Conservation (phyloP, 345 rosid genomes). For the Bruguiera gymnorhiza region DNA sequence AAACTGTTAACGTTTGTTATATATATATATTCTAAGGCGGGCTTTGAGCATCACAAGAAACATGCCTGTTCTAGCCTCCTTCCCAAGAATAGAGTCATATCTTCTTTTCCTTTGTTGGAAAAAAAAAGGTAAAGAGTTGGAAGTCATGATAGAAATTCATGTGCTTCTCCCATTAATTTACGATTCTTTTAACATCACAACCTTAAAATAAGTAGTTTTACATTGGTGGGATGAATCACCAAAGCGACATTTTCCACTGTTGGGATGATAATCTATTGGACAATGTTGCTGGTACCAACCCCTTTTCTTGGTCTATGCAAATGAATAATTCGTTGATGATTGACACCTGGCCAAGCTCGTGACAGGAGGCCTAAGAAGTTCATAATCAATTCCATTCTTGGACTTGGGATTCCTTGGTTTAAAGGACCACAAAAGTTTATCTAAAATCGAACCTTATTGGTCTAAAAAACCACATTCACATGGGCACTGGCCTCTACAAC, state of each 20-base stretch:
- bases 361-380: conserved; percentile 16
- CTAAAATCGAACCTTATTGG: conserved; percentile 27
- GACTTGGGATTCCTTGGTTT: conserved; percentile 20
- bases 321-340: conserved; percentile 43
- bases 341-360: conserved; percentile 34
- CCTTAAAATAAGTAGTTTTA: not conserved
- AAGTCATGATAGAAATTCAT: conserved; percentile 17
- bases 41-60: not conserved
- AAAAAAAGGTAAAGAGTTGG: not conserved
- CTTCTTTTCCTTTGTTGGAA: conserved; percentile 14
- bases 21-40: too few relatives aligned
- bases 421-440: conserved; percentile 1
- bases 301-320: conserved; percentile 15
- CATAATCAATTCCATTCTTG: conserved; percentile 13
- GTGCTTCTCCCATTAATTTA: conserved; percentile 1
- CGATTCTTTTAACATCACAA: not conserved
- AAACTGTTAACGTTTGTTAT: too few relatives aligned
- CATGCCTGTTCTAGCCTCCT: not conserved
- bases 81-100: not conserved
- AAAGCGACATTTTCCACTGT: conserved; percentile 10
- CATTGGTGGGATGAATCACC: not conserved
- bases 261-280: conserved; percentile 10
- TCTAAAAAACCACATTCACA: conserved; percentile 23
- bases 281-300: not conserved
- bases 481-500: conserved; percentile 23